Evolutionary conservation across 805 yeast genomes (phyloP).

Genomic region (Candida sakaeoensis): DNA sequence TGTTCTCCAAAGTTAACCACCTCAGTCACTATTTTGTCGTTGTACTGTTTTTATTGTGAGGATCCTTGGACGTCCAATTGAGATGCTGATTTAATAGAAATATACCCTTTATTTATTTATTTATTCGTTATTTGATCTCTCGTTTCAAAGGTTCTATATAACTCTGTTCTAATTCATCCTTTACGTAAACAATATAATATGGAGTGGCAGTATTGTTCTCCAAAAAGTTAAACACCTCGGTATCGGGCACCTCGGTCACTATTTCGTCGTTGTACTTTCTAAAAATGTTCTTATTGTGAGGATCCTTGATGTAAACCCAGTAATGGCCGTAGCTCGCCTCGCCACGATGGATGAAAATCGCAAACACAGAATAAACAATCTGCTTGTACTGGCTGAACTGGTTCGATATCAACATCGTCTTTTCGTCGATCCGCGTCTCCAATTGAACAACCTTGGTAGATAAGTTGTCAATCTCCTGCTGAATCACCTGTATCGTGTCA

Average conservation of each 20-base stretch:
- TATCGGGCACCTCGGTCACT: constrained; percentile 73
- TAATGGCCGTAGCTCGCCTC: constrained; percentile 96
- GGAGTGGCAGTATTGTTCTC: constrained; percentile 88
- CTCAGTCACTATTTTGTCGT: constrained; percentile 91
- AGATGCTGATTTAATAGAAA: no score
- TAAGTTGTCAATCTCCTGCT: constrained; percentile 43
- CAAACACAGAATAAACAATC: constrained; percentile 79
- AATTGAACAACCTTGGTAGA: constrained; percentile 43
- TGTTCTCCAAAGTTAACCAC: constrained; percentile 56
- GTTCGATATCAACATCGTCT: constrained; percentile 48
- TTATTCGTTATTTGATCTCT: no score
- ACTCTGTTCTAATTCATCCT: constrained; percentile 50
- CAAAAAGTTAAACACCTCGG: constrained; percentile 63
- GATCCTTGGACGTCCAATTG: no score
- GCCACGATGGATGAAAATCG: constrained; percentile 92
- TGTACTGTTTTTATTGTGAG: constrained; percentile 64
- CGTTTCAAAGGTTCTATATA: constrained; percentile 69
- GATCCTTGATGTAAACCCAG: constrained; percentile 90
- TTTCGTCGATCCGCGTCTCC: constrained; percentile 36
- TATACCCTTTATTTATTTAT: no score
- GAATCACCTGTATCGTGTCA: constrained; percentile 46
- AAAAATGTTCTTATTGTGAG: constrained; percentile 57
- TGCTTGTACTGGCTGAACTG: constrained; percentile 62
- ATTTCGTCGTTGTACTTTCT: constrained; percentile 92
- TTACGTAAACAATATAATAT: constrained; percentile 81